Evolutionary conservation across 2,329 filamentous ascomycete genomes (phyloP).

Genomic region (Colletotrichum sp.): DNA sequence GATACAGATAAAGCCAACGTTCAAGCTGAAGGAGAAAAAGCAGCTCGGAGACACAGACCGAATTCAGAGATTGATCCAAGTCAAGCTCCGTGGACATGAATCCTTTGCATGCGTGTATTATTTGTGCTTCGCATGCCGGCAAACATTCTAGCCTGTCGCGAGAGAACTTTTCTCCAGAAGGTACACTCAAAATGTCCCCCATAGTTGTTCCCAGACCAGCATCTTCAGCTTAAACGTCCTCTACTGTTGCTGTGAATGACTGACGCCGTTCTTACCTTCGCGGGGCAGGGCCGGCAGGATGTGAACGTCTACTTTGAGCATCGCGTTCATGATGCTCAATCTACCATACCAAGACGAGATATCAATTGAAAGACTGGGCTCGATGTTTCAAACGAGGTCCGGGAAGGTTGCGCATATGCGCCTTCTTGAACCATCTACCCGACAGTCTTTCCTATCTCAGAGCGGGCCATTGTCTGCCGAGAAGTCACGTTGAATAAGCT

Average conservation of each 20-base stretch:
- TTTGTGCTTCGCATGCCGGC: neutral
- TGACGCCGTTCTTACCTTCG: neutral
- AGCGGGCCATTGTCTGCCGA: neutral
- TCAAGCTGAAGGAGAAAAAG: accelerated
- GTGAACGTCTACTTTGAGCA: neutral
- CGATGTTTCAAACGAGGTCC: accelerated
- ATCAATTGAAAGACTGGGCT: neutral
- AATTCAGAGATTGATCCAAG: accelerated
- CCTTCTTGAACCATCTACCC: neutral
- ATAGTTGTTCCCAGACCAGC: neutral
- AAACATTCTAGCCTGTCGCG: neutral
- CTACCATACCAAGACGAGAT: neutral
- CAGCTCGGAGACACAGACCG: accelerated
- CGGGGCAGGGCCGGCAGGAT: neutral
- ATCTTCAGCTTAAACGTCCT: accelerated
- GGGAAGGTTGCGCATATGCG: neutral
- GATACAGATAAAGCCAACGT: neutral
- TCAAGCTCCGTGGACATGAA: neutral
- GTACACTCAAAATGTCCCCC: neutral
- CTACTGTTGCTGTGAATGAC: accelerated
- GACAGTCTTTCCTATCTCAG: neutral
- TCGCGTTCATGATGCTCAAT: accelerated
- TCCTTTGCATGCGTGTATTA: neutral
- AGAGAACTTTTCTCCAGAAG: neutral
- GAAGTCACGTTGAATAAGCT: neutral